Evolutionary conservation across 768 basidiomycete species (phyloP), one percentile per base, ranked within the genome.

Genomic region (Hypholoma sublateritium): DNA sequence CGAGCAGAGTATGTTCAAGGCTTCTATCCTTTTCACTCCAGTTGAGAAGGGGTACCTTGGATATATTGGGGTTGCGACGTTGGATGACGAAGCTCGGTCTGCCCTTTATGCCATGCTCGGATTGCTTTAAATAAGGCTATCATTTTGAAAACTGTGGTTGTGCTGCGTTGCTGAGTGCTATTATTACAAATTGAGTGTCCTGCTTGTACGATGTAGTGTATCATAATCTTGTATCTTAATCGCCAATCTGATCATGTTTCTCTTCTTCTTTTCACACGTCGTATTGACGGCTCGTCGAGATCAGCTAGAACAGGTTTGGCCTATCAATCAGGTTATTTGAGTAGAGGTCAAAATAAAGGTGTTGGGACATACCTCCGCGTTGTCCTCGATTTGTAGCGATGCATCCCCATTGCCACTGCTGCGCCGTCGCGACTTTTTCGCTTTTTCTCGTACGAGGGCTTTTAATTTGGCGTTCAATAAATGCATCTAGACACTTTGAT

Each of bases 21-120:
- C 45, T 58, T 42, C 72, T 8, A 64, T 70, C 9, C 65, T 69
- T 34, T 68, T 65, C 49, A 55, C 70, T 1, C 56, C 59, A 32
- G 60, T 77, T 21, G 71, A 68, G 11, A 68, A 74, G 51, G 77
- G 79, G 1, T 65, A 69, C 53, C 50, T 80, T 34, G 71, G 74
- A 3, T 80, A 71, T 36, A 59, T 77, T 17, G 74, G 76, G 2
- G 72, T 72, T 47, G 65, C 69, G 5, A 70, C 70, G 25, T 62
- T 67, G 44, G 74, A 76, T 53, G 64, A 61, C 1, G 65, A 60
- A 39, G 61, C 66, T 9, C 63, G 67, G 21, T 62, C 60, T 7
- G 59, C 75, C 13, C 45, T 72, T n/a, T 60, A 72, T 19, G 70
- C 74, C 4, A 76, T 77, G 74, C 65, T 79, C 32, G 66, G 62